Percentiles rank a stretch among this genome's conserved stretches.
Evolutionary conservation across 2,329 filamentous ascomycete genomes (phyloP).

Genomic region (Phialocephala subalpina): DNA sequence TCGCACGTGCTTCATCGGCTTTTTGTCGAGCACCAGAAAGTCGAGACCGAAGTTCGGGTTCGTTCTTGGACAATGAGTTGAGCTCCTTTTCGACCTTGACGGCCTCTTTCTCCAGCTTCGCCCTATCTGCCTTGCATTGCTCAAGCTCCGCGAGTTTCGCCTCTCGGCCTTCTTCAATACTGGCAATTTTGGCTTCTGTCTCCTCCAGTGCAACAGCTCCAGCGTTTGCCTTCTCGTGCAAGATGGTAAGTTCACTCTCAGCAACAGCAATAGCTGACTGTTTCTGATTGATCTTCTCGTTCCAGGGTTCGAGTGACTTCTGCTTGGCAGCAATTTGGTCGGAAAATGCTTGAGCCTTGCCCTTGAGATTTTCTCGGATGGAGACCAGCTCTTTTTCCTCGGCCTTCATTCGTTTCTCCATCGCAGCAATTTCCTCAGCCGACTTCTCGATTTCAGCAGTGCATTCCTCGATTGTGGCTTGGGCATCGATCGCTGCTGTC

Average conservation of each 20-base stretch:
- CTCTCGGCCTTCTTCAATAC: conserved; percentile 74
- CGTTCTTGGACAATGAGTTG: conserved; percentile 74
- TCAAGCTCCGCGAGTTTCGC: conserved; percentile 79
- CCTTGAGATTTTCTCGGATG: conserved; percentile 90
- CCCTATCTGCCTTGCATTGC: conserved; percentile 76
- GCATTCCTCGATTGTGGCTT: conserved; percentile 80
- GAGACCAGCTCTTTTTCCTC: conserved; percentile 84
- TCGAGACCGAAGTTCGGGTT: conserved; percentile 83
- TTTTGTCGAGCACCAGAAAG: conserved; percentile 92
- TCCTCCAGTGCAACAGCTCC: conserved; percentile 86
- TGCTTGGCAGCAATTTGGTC: conserved; percentile 93
- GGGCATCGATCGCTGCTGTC: conserved; percentile 76
- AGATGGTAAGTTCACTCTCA: conserved; percentile 91
- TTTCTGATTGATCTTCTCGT: conserved; percentile 95
- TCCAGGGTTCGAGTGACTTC: conserved; percentile 95
- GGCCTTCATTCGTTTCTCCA: conserved; percentile 78
- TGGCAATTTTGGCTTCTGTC: conserved; percentile 78
- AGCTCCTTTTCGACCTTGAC: conserved; percentile 76
- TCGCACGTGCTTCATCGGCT: conserved; percentile 93
- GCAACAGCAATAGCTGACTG: conserved; percentile 93
- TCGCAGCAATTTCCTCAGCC: conserved; percentile 73
- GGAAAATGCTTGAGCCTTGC: conserved; percentile 94
- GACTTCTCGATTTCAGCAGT: conserved; percentile 80
- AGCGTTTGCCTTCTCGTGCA: conserved; percentile 88
- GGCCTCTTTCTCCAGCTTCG: conserved; percentile 76